phyloP scores from a whole-genome alignment of 2,329 filamentous ascomycete species.

The Penicillium decumbens region DNA sequence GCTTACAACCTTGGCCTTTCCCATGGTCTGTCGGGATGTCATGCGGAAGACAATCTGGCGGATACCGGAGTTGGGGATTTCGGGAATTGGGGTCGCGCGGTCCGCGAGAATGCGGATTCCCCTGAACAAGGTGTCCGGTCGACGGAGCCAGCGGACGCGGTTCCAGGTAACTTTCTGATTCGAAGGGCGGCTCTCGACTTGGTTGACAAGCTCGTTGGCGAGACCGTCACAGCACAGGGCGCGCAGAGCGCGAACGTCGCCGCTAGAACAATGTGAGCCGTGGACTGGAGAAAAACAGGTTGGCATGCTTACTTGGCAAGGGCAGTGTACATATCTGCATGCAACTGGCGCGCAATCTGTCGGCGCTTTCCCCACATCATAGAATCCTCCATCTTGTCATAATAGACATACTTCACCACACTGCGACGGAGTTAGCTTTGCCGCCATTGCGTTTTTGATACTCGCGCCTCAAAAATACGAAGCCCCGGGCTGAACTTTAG shows the following conservation, averaged over 20 bases:
- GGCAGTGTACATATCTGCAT: constrained; percentile 45
- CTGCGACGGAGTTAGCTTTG: not conserved
- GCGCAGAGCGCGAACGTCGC: constrained; percentile 34
- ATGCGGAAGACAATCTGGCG: constrained; percentile 40
- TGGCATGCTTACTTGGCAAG: constrained; percentile 41
- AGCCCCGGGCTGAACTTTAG: not conserved
- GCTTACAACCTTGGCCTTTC: constrained; percentile 13
- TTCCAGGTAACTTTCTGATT: constrained; percentile 34
- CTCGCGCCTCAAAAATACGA: not conserved
- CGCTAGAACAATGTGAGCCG: constrained; percentile 19
- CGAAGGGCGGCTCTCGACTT: constrained; percentile 34
- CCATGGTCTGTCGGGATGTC: constrained; percentile 36
- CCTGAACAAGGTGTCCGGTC: constrained; percentile 35
- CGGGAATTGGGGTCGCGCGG: constrained; percentile 40
- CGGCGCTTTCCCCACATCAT: constrained; percentile 26
- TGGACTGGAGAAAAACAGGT: not conserved
- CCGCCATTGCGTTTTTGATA: not conserved
- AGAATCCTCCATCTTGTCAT: not conserved
- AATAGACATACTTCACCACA: not conserved
- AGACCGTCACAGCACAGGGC: constrained; percentile 40
- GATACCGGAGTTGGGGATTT: constrained; percentile 36
- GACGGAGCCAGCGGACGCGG: constrained; percentile 36
- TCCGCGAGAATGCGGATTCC: constrained; percentile 41
- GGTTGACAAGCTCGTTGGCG: constrained; percentile 29
- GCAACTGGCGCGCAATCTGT: constrained; percentile 38